Evolutionary conservation across 345 rosid species (phyloP).

Genomic region (Crucihimalaya himalaica): DNA sequence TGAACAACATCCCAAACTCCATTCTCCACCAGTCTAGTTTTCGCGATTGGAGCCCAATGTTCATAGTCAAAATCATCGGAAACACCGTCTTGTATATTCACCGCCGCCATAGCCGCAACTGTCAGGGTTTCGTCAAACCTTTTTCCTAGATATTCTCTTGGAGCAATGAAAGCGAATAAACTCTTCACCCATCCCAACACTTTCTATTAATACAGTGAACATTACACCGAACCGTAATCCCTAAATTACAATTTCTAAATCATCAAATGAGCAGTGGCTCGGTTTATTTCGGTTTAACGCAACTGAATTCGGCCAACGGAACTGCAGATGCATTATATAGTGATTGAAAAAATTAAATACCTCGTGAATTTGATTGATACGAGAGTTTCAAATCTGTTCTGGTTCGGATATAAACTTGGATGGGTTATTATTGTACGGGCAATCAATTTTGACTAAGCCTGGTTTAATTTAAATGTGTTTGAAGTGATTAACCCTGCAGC

Average conservation of each 20-base stretch:
- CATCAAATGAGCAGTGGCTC: not conserved
- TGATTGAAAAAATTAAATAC: no score
- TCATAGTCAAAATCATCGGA: slow-evolving; percentile 26
- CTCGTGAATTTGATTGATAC: not conserved
- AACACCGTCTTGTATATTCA: not conserved
- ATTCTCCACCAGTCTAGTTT: not conserved
- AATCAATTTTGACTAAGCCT: not conserved
- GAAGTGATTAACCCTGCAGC: not conserved
- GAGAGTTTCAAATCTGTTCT: not conserved
- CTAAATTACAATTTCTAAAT: not conserved
- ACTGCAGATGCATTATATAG: no score
- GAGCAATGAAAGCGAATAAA: not conserved
- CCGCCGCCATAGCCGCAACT: slow-evolving; percentile 13
- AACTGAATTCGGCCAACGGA: no score
- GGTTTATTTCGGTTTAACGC: no score
- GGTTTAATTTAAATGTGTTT: not conserved
- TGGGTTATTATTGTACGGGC: not conserved
- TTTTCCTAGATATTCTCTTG: slow-evolving; percentile 4
- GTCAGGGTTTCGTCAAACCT: not conserved
- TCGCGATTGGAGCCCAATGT: not conserved
- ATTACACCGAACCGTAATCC: not conserved
- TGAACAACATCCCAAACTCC: slow-evolving; percentile 19
- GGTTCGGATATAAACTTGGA: no score
- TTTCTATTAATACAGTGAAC: not conserved
- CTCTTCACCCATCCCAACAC: not conserved